A percentile compares a stretch with the other conserved stretches of the same genome.
phyloP scores from a whole-genome alignment of 441 rosid species.

The Populus trichocarpa region DNA sequence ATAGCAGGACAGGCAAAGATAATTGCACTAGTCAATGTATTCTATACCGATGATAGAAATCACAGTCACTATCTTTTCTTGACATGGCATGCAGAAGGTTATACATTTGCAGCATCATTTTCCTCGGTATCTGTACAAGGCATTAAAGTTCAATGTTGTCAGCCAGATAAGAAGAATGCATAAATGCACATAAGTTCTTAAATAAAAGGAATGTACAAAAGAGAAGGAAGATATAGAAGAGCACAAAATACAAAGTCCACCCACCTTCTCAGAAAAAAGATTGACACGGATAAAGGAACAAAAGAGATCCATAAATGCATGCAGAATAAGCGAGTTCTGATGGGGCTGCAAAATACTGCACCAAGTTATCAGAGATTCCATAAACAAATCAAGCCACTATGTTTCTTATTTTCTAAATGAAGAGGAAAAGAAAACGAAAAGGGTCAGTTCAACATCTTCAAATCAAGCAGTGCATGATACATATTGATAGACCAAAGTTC shows the following conservation, averaged over 20 bases:
- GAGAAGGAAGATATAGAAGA: background rate
- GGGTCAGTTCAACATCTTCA: constrained; percentile 1
- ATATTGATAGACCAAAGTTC: background rate
- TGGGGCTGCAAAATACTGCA: constrained; percentile 93
- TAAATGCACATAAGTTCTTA: background rate
- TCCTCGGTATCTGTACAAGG: constrained; percentile 80
- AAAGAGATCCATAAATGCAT: constrained; percentile 98
- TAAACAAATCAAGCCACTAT: constrained; percentile 23
- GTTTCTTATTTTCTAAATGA: constrained; percentile 21
- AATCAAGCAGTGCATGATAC: background rate
- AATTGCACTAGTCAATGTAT: constrained; percentile 14
- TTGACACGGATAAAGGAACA: constrained; percentile 94
- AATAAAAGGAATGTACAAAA: background rate
- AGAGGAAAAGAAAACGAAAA: background rate
- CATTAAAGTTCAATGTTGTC: constrained; percentile 15
- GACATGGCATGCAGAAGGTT: constrained; percentile 92
- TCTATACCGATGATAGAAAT: constrained; percentile 94
- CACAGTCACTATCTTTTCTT: constrained; percentile 94
- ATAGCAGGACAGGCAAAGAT: constrained; percentile 4
- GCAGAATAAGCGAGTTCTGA: constrained; percentile 96
- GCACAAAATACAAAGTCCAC: constrained; percentile 17
- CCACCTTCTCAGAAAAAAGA: constrained; percentile 96
- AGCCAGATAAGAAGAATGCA: constrained; percentile 7
- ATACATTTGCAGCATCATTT: constrained; percentile 96
- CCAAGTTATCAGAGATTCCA: constrained; percentile 60